These are phyloP conservation scores for Suillus hirtellus DNA, from an alignment of 768 basidiomycete genomes.

Conservation along the genomic window DNA sequence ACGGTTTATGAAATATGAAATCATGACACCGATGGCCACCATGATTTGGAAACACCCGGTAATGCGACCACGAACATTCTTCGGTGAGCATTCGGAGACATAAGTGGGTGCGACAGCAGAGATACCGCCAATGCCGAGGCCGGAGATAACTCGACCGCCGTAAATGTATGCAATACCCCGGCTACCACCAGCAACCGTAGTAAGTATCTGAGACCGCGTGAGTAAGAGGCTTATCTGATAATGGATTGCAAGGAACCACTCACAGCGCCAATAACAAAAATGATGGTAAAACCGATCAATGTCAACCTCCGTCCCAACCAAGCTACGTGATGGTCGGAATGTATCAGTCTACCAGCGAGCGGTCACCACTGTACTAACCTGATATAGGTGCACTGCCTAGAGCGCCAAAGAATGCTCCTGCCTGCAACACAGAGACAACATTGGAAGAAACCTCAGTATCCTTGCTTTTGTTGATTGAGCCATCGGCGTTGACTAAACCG, in stretches of 20 bases:
- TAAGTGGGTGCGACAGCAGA: conserved; percentile 84
- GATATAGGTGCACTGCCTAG: conserved; percentile 71
- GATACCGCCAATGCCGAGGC: conserved; percentile 81
- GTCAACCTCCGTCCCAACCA: conserved; percentile 67
- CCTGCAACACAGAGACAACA: conserved; percentile 86
- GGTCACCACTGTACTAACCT: conserved; percentile 38
- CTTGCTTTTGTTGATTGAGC: conserved; percentile 38
- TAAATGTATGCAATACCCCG: conserved; percentile 72
- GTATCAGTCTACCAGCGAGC: conserved; percentile 4
- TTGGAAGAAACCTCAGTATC: conserved; percentile 68
- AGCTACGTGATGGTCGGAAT: conserved; percentile 36
- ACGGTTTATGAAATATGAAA: conserved; percentile 84
- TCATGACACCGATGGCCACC: conserved; percentile 81
- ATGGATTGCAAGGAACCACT: conserved; percentile 9
- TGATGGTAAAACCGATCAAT: conserved; percentile 55
- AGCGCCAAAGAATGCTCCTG: conserved; percentile 87
- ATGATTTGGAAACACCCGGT: conserved; percentile 87
- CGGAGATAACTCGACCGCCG: conserved; percentile 76
- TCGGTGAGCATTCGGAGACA: conserved; percentile 86
- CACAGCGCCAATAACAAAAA: conserved; percentile 77
- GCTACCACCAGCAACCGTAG: conserved; percentile 60
- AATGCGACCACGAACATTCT: conserved; percentile 82
- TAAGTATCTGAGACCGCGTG: conserved; percentile 51
- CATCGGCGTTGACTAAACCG: conserved; percentile 50
- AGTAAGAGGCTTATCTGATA: not conserved